Evolutionary conservation across 2,329 filamentous ascomycete genomes (phyloP), one percentile per base, ranked within the genome.

Genomic region (Alternaria sp.): DNA sequence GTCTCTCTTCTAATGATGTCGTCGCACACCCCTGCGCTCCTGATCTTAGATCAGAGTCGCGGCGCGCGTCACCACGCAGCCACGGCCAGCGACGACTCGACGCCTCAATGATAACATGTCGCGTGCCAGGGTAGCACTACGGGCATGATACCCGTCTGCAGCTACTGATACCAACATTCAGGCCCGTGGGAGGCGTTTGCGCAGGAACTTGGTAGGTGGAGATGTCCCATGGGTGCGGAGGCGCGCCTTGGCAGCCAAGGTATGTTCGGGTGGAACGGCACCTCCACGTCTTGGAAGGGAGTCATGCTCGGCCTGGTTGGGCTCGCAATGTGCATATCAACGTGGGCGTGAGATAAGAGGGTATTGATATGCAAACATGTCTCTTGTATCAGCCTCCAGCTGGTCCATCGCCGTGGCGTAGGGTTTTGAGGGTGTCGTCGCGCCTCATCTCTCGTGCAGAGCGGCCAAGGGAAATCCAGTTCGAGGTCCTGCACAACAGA

Each of bases 41-140:
- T 54, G 32, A 44, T 54, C 51, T 26, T 21, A 54, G 32, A 43
- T 43, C 30, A 54, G 36, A 23, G 30, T 44, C 51, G 32, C 28
- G 50, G 50, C 50, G 50, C 49, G 49, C 50, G 50, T 54, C 51
- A 54, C 36, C 51, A 26, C 21, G 36, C 51, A 44, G 19, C 51
- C 32, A 28, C 19, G 30, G 43, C 19, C 21, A n/a, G 32, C 19
- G 4, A 25, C 15, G 19, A 25, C 8, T 26, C 21, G 21, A 43
- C 32, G 32, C 51, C 51, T 25, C 21, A 21, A 25, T 15, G 51
- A 43, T 12, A 43, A 21, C 32, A 10, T 43, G 51, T 44, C 51
- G 32, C 32, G 32, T 54, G 51, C 51, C 51, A 54, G 51, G 51
- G 51, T 30, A 30, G 17, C 25, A 32, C 19, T 21, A 15, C 49